Evolutionary conservation across 2,329 filamentous ascomycete genomes (phyloP).

Genomic region (Cladophialophora carrionii): DNA sequence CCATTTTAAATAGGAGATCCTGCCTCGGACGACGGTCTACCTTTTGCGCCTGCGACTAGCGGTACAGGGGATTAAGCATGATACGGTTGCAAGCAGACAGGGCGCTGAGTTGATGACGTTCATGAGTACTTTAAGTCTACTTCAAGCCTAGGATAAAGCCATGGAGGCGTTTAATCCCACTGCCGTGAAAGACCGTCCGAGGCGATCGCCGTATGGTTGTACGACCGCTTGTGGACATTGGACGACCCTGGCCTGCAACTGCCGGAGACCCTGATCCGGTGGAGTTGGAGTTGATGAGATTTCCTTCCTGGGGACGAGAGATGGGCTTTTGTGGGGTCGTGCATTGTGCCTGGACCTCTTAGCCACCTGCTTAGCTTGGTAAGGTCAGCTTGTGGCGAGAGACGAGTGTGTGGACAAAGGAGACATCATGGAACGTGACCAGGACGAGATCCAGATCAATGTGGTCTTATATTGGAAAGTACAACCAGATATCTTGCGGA

Average conservation of each 20-base stretch:
- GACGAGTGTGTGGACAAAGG: not conserved
- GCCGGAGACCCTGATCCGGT: constrained; percentile 7
- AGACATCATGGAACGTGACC: not conserved
- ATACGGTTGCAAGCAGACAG: not conserved
- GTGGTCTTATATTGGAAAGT: not conserved
- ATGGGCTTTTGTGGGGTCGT: constrained; percentile 13
- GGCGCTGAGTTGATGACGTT: not conserved
- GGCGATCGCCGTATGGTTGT: not conserved
- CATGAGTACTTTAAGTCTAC: not conserved
- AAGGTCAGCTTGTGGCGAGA: not conserved
- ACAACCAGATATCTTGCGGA: not conserved
- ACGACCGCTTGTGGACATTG: not conserved
- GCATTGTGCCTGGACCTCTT: not conserved
- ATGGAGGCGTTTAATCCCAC: not conserved
- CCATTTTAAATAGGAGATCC: constrained; percentile 2
- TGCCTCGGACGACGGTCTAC: not conserved
- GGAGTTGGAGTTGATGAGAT: constrained; percentile 3
- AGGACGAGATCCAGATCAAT: not conserved
- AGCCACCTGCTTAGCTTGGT: not conserved
- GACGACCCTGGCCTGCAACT: constrained; percentile 8
- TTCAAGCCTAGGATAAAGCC: not conserved
- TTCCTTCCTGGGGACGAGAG: constrained; percentile 4
- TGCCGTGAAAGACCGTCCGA: constrained; percentile 11
- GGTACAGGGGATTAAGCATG: not conserved
- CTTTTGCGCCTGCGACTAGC: not conserved